A percentile compares a stretch with the other conserved stretches of the same genome.
Conservation (phyloP, 2,329 filamentous ascomycete species). For the Nemania bipapillata region DNA sequence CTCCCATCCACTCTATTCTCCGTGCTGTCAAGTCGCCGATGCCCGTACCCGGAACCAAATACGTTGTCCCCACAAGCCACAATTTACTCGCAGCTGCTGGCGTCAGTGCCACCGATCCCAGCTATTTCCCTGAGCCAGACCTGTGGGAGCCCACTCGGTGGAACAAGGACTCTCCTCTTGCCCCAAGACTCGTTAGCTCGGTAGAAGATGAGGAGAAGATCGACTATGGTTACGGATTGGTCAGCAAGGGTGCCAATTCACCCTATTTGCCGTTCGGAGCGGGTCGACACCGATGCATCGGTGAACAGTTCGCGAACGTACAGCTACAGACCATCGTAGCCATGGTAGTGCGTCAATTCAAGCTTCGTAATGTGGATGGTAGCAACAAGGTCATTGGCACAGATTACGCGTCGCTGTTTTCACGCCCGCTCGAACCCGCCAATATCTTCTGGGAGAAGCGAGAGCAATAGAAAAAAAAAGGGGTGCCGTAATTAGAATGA, state of each 20-base stretch:
- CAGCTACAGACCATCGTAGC: slow-evolving; percentile 88
- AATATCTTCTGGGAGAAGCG: slow-evolving; percentile 80
- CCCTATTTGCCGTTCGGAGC: slow-evolving; percentile 96
- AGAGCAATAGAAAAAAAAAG: slow-evolving; percentile 49
- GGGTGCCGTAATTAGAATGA: slow-evolving; percentile 7
- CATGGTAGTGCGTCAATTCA: slow-evolving; percentile 80
- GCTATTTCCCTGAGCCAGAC: slow-evolving; percentile 83
- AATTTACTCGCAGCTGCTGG: slow-evolving; percentile 86
- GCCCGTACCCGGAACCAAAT: slow-evolving; percentile 82
- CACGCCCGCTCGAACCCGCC: slow-evolving; percentile 75
- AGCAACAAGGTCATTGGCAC: slow-evolving; percentile 74
- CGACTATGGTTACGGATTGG: slow-evolving; percentile 92
- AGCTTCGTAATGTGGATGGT: slow-evolving; percentile 80
- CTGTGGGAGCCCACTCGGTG: slow-evolving; percentile 92
- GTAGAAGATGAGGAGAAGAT: slow-evolving; percentile 76
- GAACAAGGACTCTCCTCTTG: slow-evolving; percentile 72
- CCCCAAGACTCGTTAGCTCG: slow-evolving; percentile 58
- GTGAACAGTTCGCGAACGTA: slow-evolving; percentile 94
- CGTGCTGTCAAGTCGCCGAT: slow-evolving; percentile 91
- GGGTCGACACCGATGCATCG: slow-evolving; percentile 92
- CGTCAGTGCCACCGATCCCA: slow-evolving; percentile 75
- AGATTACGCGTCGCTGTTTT: slow-evolving; percentile 77
- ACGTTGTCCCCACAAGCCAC: slow-evolving; percentile 82
- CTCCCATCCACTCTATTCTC: slow-evolving; percentile 94
- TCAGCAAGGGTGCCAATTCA: slow-evolving; percentile 88